phyloP scores from a whole-genome alignment of 164 flowering plant species.

The Piper longum region DNA sequence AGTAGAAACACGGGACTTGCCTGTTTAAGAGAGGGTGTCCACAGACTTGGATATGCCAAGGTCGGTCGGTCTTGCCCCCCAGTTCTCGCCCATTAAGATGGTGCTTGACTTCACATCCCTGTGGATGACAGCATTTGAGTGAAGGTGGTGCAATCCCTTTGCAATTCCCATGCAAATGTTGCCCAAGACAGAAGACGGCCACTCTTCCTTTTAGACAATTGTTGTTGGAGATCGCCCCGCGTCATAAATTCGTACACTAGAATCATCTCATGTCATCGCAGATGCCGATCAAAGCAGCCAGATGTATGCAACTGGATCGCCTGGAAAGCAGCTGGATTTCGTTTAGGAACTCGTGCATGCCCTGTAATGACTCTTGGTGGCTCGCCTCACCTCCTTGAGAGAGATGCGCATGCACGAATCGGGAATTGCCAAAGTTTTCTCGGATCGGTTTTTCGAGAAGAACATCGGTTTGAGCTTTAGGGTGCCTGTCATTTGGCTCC shows the following conservation, averaged over 20 bases:
- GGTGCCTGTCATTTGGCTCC: too few relatives aligned
- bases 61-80: slow-evolving; percentile 3
- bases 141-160: slow-evolving; percentile 19
- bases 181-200: slow-evolving; percentile 11
- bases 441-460: too few relatives aligned
- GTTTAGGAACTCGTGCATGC: slow-evolving; percentile 9
- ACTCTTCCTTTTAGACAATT: slow-evolving; percentile 11
- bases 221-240: slow-evolving; percentile 14
- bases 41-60: slow-evolving; percentile 14
- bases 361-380: slow-evolving; percentile 47
- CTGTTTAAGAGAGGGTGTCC: not conserved
- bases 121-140: slow-evolving; percentile 17
- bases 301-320: not conserved
- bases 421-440: slow-evolving; percentile 14
- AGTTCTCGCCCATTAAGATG: not conserved
- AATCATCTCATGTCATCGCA: not conserved
- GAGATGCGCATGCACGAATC: slow-evolving; percentile 36
- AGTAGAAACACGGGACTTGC: slow-evolving; percentile 3
- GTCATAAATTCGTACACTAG: slow-evolving; percentile 44
- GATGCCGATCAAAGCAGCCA: not conserved
- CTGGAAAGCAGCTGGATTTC: slow-evolving; percentile 41
- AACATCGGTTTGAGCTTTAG: too few relatives aligned
- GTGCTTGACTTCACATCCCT: slow-evolving; percentile 5
- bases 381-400: slow-evolving; percentile 29
- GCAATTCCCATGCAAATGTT: slow-evolving; percentile 20